These are phyloP conservation scores for Trichophyton verrucosum DNA, from an alignment of 2,329 filamentous ascomycete species.

Conservation along the genomic window DNA sequence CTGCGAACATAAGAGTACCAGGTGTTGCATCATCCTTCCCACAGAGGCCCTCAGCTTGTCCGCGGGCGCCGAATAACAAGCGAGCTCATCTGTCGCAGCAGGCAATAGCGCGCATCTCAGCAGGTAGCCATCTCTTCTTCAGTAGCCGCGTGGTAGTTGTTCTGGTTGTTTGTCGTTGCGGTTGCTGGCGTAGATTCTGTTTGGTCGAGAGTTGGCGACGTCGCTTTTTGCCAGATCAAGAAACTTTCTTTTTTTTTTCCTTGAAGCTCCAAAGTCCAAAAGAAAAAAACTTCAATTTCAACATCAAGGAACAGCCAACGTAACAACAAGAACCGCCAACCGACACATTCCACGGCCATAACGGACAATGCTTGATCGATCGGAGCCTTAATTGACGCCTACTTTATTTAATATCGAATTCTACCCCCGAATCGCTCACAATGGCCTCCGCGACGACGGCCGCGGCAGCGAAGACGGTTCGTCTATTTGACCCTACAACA, in stretches of 20 bases:
- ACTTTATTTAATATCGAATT: neutral
- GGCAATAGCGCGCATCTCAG: neutral
- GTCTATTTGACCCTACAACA: slow-evolving; percentile 12
- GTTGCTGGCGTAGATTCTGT: neutral
- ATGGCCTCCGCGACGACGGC: slow-evolving; percentile 8
- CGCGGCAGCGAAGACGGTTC: slow-evolving; percentile 8
- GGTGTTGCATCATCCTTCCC: neutral
- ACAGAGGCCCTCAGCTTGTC: neutral
- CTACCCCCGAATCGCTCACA: neutral
- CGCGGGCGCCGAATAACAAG: neutral
- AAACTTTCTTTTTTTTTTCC: neutral
- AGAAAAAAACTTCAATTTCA: neutral
- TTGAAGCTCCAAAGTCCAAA: neutral
- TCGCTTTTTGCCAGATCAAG: neutral
- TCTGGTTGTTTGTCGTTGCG: neutral
- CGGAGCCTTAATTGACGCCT: neutral
- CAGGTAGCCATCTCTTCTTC: neutral
- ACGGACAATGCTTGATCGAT: neutral
- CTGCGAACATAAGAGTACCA: slow-evolving; percentile 2
- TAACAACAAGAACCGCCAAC: neutral
- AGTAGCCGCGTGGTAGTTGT: neutral
- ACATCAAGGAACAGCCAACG: neutral
- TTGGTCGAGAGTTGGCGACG: neutral
- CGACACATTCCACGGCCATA: neutral
- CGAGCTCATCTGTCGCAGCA: neutral